Conservation (phyloP, 2,329 filamentous ascomycete genomes). For the Dactylella cylindrospora region DNA sequence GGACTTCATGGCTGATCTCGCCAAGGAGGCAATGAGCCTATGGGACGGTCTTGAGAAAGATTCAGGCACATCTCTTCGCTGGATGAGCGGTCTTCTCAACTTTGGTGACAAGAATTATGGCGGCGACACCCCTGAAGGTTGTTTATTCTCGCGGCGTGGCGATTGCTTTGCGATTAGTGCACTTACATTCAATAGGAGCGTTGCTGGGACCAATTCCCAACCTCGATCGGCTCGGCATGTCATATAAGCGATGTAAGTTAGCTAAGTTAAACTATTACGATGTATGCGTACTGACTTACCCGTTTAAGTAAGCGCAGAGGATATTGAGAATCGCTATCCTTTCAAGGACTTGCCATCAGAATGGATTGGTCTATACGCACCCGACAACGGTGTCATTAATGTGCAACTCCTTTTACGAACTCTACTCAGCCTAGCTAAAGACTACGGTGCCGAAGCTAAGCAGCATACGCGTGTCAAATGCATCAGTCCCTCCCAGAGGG, state of each 20-base stretch:
- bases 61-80: conserved; percentile 9
- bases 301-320: conserved; percentile 1
- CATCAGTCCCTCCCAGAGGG: neutral
- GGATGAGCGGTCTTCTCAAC: conserved; percentile 30
- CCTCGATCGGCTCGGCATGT: conserved; percentile 3
- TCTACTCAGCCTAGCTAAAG: conserved; percentile 36
- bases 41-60: conserved; percentile 22
- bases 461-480: conserved; percentile 29
- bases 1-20: conserved; percentile 11
- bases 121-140: conserved; percentile 13
- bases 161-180: neutral
- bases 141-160: neutral
- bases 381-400: conserved; percentile 21
- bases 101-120: conserved; percentile 13
- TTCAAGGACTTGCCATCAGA: conserved; percentile 17
- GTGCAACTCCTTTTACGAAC: conserved; percentile 15
- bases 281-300: neutral
- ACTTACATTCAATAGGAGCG: conserved; percentile 2
- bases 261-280: neutral
- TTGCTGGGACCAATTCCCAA: conserved; percentile 1
- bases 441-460: conserved; percentile 41
- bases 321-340: conserved; percentile 3
- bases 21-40: conserved; percentile 3
- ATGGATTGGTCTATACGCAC: conserved; percentile 8
- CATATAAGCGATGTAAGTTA: conserved; percentile 3